Conservation (phyloP, 2,329 filamentous ascomycete genomes). For the Stagonosporopsis tanaceti region DNA sequence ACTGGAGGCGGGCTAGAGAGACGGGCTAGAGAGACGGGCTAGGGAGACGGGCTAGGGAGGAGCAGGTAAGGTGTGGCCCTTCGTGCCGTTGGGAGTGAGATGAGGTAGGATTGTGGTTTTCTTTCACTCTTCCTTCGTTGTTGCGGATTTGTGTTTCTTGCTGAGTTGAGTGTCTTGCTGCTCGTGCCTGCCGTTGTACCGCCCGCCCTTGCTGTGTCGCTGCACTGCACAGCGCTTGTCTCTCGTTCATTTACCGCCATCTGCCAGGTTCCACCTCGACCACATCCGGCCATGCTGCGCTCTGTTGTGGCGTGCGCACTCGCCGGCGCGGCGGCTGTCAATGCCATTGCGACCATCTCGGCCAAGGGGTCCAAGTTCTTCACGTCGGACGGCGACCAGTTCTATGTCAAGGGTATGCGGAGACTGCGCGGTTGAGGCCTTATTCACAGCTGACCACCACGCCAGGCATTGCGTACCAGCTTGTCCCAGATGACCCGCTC, state of each 20-base stretch:
- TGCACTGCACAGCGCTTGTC: constrained; percentile 1
- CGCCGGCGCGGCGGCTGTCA: constrained; percentile 45
- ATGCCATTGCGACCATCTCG: constrained; percentile 64
- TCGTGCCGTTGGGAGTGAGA: neutral
- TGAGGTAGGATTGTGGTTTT: constrained; percentile 2
- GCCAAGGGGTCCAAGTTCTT: constrained; percentile 84
- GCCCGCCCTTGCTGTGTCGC: too few relatives aligned
- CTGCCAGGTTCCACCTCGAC: neutral
- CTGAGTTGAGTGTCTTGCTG: neutral
- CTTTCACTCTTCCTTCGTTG: neutral
- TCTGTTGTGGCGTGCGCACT: constrained; percentile 30
- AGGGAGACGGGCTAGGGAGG: neutral
- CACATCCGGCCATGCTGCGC: constrained; percentile 28
- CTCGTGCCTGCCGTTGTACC: constrained; percentile 1
- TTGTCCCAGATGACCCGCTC: constrained; percentile 76
- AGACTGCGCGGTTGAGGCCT: neutral
- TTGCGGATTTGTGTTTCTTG: neutral
- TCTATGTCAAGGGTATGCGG: constrained; percentile 77
- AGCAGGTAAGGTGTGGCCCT: constrained; percentile 5
- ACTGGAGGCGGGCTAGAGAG: too few relatives aligned
- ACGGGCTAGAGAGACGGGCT: too few relatives aligned
- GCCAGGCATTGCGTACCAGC: constrained; percentile 75
- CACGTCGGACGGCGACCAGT: constrained; percentile 79
- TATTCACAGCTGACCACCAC: neutral
- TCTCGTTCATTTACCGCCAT: constrained; percentile 2